phyloP scores from a whole-genome alignment of 2,329 filamentous ascomycete genomes.

The Penicillium paneum region DNA sequence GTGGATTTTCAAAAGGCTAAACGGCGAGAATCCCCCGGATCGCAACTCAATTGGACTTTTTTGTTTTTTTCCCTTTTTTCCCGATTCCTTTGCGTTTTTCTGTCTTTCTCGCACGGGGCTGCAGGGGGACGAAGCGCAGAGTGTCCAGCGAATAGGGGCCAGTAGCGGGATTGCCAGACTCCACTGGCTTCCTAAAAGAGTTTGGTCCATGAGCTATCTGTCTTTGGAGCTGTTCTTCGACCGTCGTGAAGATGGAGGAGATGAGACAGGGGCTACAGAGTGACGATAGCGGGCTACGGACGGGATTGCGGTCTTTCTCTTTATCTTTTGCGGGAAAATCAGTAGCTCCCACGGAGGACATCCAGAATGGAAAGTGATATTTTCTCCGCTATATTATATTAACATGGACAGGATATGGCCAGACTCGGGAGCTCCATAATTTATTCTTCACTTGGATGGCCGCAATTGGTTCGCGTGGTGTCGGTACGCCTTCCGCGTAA shows the following conservation, averaged over 20 bases:
- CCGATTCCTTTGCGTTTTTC: neutral
- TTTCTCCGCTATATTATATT: neutral
- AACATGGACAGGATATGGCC: neutral
- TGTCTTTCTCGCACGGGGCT: constrained; percentile 22
- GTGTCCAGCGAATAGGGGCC: constrained; percentile 7
- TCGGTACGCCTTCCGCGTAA: constrained; percentile 23
- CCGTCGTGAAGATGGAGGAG: neutral
- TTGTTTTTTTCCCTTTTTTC: neutral
- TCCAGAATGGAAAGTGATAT: neutral
- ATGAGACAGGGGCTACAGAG: constrained; percentile 5
- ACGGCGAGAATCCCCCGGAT: constrained; percentile 34
- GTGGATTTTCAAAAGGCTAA: constrained; percentile 19
- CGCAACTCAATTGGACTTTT: constrained; percentile 9
- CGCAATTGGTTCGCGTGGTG: constrained; percentile 5
- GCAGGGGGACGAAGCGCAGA: constrained; percentile 24
- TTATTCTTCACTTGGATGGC: neutral
- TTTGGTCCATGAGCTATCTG: constrained; percentile 12
- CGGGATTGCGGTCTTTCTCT: neutral
- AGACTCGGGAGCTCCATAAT: constrained; percentile 2
- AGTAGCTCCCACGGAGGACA: neutral
- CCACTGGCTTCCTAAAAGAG: constrained; percentile 19
- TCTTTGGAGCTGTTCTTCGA: neutral
- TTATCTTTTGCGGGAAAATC: neutral
- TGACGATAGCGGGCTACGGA: neutral
- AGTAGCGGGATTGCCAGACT: neutral